Base-by-base conservation (phyloP, 352 stramenopile genomes). In the Saprolegnia parasitica region DNA sequence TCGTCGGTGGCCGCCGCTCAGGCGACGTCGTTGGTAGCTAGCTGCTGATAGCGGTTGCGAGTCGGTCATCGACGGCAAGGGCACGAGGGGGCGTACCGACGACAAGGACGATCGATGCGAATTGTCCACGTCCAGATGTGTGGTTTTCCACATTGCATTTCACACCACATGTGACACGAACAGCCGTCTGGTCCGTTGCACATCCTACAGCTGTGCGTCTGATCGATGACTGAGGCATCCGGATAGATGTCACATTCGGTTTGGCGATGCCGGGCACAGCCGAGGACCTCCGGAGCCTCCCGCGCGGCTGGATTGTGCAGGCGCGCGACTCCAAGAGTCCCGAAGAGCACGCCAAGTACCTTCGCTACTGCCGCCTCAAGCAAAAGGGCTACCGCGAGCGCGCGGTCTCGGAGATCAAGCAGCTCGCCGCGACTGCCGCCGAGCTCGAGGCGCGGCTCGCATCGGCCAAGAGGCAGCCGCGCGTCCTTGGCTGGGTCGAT, bases 281-380 rank as follows among this genome's bases (percentile, higher is more conserved):
- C 42, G 42, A 49, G 3, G 42, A 49, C 11, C 11, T 49, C 42
- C 1, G 13, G 18, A 49, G 13, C 42, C 18, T 60, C 3, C 24
- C 52, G n/a, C 24, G 52, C 24, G 52, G 52, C 11, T 60, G 52
- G 52, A 60, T 60, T 9, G 52, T 60, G 13, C 52, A 60, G 20
- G 52, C 52, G 11, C 52, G 52, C 24, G 52, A 60, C 35, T 60
- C 52, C 13, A 60, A 35, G 35, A 42, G 24, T 9, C 52, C 52
- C 3, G 52, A 60, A 20, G 52, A 60, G 35, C 52, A 60, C 35
- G 52, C 52, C 35, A 60, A 60, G 35, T 60, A 60, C 52, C 52
- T 60, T 16, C 11, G 20, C 11, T 60, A 60, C 35, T 60, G 52
- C n/a, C 52, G 52, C 24, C 24, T n/a, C 11, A 60, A 60, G 35